These are phyloP conservation scores for Diplodia mutila DNA, from an alignment of 2,329 filamentous ascomycete genomes.

Conservation along the genomic window DNA sequence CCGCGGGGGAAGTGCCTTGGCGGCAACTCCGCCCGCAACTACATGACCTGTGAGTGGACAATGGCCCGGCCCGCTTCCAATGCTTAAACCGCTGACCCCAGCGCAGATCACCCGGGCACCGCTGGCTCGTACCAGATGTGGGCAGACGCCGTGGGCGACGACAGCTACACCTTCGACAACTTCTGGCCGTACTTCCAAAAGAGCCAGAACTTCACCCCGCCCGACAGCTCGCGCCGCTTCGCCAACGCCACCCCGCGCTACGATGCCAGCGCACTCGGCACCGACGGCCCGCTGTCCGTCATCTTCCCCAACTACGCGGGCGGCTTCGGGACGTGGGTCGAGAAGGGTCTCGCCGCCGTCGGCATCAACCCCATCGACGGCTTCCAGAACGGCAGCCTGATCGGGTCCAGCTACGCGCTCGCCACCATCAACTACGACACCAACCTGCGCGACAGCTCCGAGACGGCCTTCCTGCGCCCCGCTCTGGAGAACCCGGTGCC, in stretches of 20 bases:
- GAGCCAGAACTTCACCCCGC: constrained; percentile 35
- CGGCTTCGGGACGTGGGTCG: constrained; percentile 30
- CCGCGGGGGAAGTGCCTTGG: constrained; percentile 31
- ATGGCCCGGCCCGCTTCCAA: no score
- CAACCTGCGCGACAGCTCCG: constrained; percentile 27
- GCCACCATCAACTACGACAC: constrained; percentile 25
- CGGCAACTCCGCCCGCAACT: constrained; percentile 29
- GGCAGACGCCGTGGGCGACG: constrained; percentile 39
- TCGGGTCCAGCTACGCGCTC: constrained; percentile 30
- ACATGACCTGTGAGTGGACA: constrained; percentile 28
- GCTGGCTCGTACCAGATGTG: constrained; percentile 30
- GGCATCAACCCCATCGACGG: constrained; percentile 30
- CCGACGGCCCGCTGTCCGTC: constrained; percentile 24
- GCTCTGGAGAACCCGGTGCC: not conserved
- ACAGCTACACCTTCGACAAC: constrained; percentile 36
- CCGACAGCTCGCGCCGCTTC: constrained; percentile 32
- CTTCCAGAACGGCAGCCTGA: constrained; percentile 30
- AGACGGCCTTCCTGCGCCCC: constrained; percentile 31
- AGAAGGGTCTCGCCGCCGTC: constrained; percentile 28
- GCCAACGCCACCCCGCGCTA: constrained; percentile 32
- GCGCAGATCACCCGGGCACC: constrained; percentile 16
- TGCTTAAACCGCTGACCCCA: no score
- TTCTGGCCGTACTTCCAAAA: constrained; percentile 38
- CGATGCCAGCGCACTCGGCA: constrained; percentile 19
- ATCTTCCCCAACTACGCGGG: constrained; percentile 32